Base-by-base conservation (phyloP, 2,329 filamentous ascomycete genomes). In the Colletotrichum lindemuthianum region DNA sequence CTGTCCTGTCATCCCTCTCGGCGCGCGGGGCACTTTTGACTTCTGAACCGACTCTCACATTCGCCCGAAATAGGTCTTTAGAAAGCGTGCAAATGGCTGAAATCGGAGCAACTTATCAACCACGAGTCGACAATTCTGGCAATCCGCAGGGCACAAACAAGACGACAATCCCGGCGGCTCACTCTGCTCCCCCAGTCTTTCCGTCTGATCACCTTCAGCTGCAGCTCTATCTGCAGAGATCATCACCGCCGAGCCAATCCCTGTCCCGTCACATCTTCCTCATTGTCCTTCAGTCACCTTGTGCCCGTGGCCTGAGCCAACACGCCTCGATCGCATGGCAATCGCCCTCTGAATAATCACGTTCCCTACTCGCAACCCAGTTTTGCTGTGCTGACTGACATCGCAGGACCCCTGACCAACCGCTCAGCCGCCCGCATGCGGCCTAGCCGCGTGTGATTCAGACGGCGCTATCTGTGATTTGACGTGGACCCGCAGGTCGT, bases 381-480 rank as follows among this genome's bases (percentile, higher is more conserved):
- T 49, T 41, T 58, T 43, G 45, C 45, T 58, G 37, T 50, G 57
- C 44, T 55, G 45, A 41, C 55, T 37, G 34, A 16, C 40, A 45
- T 33, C 60, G 44, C 40, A 49, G 37, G 49, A 64, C 48, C 54
- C 59, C 60, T 66, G 53, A n/a, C 57, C 59, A 55, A 33, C 48
- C 63, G 48, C 63, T 39, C 59, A 49, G 11, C 53, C 49, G 54
- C 44, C 63, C 60, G 59, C 59, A 64, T 66, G 44, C 36, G 59
- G 63, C 32, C 53, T 66, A 66, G 63, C 41, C 44, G 60, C 52
- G 59, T 64, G 63, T 66, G 63, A 63, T 66, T 66, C 63, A 49
- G 39, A 64, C 49, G 49, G 60, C 63, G 63, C 63, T 66, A 66
- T 66, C 53, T 66, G 63, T 66, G 63, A 66, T 54, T 59, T 59